Percentiles rank a stretch among this genome's conserved stretches.
These are phyloP conservation scores for Micromonas pusilla DNA, from an alignment of 139 green algal genomes.

Conservation along the genomic window DNA sequence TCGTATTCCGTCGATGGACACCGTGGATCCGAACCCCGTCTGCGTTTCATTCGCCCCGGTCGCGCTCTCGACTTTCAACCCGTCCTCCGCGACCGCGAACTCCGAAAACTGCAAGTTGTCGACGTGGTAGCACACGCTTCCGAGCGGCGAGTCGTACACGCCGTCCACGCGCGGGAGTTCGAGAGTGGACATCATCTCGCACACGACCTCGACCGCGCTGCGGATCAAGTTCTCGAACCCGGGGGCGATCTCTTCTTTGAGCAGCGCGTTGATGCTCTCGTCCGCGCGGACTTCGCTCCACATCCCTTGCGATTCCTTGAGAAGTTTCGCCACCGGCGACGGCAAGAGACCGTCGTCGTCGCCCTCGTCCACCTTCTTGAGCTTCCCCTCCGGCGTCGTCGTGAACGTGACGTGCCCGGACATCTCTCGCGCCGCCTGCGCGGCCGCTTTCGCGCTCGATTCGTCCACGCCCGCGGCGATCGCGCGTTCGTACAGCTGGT, in stretches of 20 bases:
- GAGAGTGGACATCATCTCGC: constrained; percentile 16
- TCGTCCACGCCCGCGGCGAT: background rate
- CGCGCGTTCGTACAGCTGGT: background rate
- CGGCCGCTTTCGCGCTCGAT: background rate
- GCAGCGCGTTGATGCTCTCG: background rate
- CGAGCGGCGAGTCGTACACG: constrained; percentile 21
- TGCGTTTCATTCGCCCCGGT: background rate
- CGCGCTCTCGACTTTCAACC: constrained; percentile 1
- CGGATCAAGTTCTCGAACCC: constrained; percentile 15
- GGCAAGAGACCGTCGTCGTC: background rate
- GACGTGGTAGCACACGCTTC: constrained; percentile 24
- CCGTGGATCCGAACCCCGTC: constrained; percentile 4
- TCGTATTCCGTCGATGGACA: background rate
- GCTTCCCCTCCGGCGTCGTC: background rate
- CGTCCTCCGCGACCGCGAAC: background rate
- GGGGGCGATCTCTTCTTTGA: constrained; percentile 16
- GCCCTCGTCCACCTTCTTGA: background rate
- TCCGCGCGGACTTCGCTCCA: constrained; percentile 13
- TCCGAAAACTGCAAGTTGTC: constrained; percentile 15
- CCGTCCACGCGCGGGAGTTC: constrained; percentile 20
- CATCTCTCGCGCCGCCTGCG: background rate
- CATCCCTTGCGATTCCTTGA: background rate
- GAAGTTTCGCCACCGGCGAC: background rate
- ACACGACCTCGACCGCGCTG: background rate
- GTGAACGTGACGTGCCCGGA: background rate